phyloP scores from a whole-genome alignment of 2,329 filamentous ascomycete genomes.

The Fusarium citri region DNA sequence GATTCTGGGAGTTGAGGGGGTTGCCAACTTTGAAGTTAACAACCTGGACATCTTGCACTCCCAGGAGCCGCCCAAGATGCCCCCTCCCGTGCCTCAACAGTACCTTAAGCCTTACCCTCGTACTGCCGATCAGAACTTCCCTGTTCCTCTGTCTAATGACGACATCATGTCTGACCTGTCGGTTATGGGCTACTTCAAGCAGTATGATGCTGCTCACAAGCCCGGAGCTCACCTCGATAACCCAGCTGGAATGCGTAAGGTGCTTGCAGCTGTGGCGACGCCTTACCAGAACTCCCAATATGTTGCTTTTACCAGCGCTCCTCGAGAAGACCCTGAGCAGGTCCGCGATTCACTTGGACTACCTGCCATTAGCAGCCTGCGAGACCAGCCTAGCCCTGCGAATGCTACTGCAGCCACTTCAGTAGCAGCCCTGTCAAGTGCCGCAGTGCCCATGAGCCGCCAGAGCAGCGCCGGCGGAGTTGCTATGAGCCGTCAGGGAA shows the following conservation, averaged over 20 bases:
- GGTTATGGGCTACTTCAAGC: slow-evolving; percentile 68
- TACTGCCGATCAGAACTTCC: slow-evolving; percentile 67
- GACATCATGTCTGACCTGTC: slow-evolving; percentile 67
- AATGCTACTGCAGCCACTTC: slow-evolving; percentile 40
- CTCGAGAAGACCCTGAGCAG: slow-evolving; percentile 61
- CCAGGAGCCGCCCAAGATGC: slow-evolving; percentile 68
- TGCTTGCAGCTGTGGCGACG: slow-evolving; percentile 66
- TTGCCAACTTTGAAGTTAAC: slow-evolving; percentile 68
- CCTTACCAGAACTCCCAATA: slow-evolving; percentile 61
- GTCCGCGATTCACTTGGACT: slow-evolving; percentile 64
- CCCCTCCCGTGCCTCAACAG: slow-evolving; percentile 66
- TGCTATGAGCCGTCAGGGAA: slow-evolving; percentile 67
- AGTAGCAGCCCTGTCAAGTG: slow-evolving; percentile 47
- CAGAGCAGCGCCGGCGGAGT: slow-evolving; percentile 67
- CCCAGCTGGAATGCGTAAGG: slow-evolving; percentile 63
- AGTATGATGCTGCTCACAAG: slow-evolving; percentile 66
- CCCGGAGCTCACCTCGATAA: slow-evolving; percentile 67
- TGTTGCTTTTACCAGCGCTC: slow-evolving; percentile 60
- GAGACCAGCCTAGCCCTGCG: slow-evolving; percentile 55
- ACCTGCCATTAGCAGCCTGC: slow-evolving; percentile 55
- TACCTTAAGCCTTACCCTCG: slow-evolving; percentile 69
- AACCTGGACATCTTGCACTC: slow-evolving; percentile 68
- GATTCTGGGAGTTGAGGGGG: slow-evolving; percentile 69
- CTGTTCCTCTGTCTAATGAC: slow-evolving; percentile 61
- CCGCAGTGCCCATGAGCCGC: slow-evolving; percentile 64